phyloP scores from a whole-genome alignment of 176 grass and related monocot species.

The Hyparrhenia diplandra region DNA sequence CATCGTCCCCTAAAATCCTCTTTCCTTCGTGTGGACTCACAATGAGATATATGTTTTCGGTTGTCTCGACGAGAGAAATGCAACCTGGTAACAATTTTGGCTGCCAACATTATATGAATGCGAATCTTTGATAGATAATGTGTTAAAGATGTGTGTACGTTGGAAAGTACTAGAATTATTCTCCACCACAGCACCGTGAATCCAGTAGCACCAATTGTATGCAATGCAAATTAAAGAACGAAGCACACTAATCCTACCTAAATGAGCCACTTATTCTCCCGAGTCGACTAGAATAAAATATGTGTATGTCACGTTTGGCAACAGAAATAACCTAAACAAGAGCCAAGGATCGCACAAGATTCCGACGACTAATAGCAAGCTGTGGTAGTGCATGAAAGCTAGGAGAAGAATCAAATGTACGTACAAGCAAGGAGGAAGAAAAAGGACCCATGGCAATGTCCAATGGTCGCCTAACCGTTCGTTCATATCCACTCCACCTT shows the following conservation, averaged over 20 bases:
- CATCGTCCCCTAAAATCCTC: too few relatives aligned
- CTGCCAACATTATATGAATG: too few relatives aligned
- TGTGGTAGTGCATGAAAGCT: neutral
- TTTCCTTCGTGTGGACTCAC: too few relatives aligned
- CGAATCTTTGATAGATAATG: too few relatives aligned
- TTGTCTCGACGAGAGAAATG: too few relatives aligned
- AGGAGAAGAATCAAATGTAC: neutral
- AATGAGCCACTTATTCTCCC: neutral
- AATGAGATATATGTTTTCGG: too few relatives aligned
- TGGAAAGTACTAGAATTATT: neutral
- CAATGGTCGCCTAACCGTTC: too few relatives aligned
- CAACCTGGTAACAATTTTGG: too few relatives aligned
- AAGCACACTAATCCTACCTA: neutral
- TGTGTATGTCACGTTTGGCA: neutral
- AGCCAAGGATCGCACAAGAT: neutral
- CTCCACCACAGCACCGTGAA: neutral
- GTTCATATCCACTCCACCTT: too few relatives aligned
- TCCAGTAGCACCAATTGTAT: neutral
- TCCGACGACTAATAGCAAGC: neutral
- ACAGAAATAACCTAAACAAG: neutral
- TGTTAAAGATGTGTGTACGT: too few relatives aligned
- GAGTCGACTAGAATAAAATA: neutral
- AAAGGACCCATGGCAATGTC: too few relatives aligned
- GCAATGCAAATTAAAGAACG: too few relatives aligned
- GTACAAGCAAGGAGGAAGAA: neutral